phyloP scores from a whole-genome alignment of 1,284 basidiomycete species.

The Trichosporon sp. region DNA sequence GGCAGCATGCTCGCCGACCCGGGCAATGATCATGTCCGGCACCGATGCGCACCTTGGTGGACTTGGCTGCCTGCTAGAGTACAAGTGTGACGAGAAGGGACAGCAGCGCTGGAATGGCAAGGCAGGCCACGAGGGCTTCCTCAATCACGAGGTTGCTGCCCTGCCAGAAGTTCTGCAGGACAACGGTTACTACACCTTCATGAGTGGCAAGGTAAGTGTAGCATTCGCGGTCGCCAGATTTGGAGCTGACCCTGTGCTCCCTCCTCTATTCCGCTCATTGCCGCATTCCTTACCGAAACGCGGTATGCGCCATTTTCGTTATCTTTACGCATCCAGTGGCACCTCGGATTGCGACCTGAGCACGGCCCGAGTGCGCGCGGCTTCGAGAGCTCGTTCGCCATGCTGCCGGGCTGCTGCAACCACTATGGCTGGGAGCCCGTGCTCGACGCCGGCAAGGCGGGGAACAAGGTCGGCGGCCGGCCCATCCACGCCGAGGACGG shows the following conservation, averaged over 20 bases:
- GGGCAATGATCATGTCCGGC: constrained; percentile 10
- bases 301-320: not conserved
- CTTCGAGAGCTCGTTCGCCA: constrained; percentile 27
- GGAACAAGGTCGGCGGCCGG: constrained; percentile 9
- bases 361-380: constrained; percentile 27
- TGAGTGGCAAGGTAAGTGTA: constrained; percentile 12
- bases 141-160: constrained; percentile 23
- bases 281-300: no score
- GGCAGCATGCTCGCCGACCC: constrained; percentile 16
- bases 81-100: constrained; percentile 2
- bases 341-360: constrained; percentile 31
- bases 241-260: not conserved
- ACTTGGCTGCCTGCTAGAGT: constrained; percentile 7
- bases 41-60: constrained; percentile 12
- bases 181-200: constrained; percentile 16
- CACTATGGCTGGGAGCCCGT: constrained; percentile 26
- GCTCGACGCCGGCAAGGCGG: constrained; percentile 8
- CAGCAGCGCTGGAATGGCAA: constrained; percentile 7
- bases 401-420: constrained; percentile 34
- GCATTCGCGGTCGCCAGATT: not conserved
- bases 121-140: constrained; percentile 5
- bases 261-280: not conserved
- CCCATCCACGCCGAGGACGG: constrained; percentile 8
- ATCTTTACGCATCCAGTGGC: constrained; percentile 23
- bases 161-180: constrained; percentile 30